A percentile compares a stretch with the other conserved stretches of the same genome.
Evolutionary conservation across 2,329 filamentous ascomycete genomes (phyloP).

Genomic region (Exophiala dermatitidis): DNA sequence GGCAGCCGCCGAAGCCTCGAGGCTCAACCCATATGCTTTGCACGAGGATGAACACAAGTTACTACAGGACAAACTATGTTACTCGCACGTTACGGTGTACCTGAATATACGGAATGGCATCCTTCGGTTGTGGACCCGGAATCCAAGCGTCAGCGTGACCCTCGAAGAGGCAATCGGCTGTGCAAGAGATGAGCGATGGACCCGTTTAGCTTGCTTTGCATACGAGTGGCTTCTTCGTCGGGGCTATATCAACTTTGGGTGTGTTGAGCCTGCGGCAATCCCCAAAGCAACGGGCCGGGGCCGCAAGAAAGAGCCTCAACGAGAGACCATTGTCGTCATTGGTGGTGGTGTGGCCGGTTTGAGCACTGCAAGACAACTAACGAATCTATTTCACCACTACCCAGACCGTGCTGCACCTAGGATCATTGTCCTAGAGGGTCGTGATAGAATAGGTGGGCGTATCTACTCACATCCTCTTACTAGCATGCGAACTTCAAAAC

Average conservation of each 20-base stretch:
- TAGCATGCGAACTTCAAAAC: slow-evolving; percentile 50
- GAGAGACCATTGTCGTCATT: slow-evolving; percentile 74
- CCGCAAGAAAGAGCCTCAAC: slow-evolving; percentile 43
- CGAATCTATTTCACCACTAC: slow-evolving; percentile 77
- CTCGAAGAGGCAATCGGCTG: slow-evolving; percentile 84
- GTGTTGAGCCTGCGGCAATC: slow-evolving; percentile 60
- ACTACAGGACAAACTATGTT: slow-evolving; percentile 72
- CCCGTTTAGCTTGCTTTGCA: slow-evolving; percentile 77
- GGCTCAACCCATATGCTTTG: slow-evolving; percentile 81
- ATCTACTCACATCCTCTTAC: slow-evolving; percentile 75
- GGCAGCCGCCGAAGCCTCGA: slow-evolving; percentile 77
- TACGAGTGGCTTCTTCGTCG: slow-evolving; percentile 87
- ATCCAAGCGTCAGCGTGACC: slow-evolving; percentile 74
- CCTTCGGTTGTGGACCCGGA: slow-evolving; percentile 78
- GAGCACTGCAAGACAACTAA: slow-evolving; percentile 83
- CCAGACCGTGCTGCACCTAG: slow-evolving; percentile 62
- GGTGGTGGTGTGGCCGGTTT: slow-evolving; percentile 93
- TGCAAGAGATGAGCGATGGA: slow-evolving; percentile 79
- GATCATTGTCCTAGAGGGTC: slow-evolving; percentile 77
- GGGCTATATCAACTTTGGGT: slow-evolving; percentile 96
- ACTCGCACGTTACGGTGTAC: slow-evolving; percentile 87
- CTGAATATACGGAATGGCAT: slow-evolving; percentile 95
- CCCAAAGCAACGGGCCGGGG: slow-evolving; percentile 35
- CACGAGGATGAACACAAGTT: slow-evolving; percentile 78
- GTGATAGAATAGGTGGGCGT: slow-evolving; percentile 78